Evolutionary conservation across 2,329 filamentous ascomycete species (phyloP), one percentile per base, ranked within the genome.

Genomic region (Tolypocladium tropicale): DNA sequence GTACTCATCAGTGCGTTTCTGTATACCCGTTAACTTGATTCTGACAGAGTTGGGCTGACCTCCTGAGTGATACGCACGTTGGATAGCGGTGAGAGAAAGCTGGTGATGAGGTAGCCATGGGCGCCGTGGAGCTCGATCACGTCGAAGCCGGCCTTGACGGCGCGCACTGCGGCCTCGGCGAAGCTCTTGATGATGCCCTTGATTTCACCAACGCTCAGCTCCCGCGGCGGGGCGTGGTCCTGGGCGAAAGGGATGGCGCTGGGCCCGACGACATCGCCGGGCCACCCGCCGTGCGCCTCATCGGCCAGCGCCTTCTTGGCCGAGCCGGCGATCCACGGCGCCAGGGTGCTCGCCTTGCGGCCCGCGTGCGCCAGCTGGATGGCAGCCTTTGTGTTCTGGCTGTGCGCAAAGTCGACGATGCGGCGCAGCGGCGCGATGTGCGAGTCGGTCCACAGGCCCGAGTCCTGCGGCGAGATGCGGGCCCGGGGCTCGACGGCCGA

Each of bases 361-460:
- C 91, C 91, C 0, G 90, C 90, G 65, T 96, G 91, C 1, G 76
- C 89, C 5, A 95, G 78, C 74, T 96, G 91, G 59, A 95, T 85
- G 53, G 82, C 90, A 54, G 89, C 83, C 60, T 88, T 83, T 65
- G 90, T 85, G 66, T 79, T 80, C 71, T 95, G 91, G 30, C 81
- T 83, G 74, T 95, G 90, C 2, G 87, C 82, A 60, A 91, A 95
- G 59, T 95, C 88, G 37, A 85, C 82, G 50, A 93, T 80, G 57
- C 81, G 80, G 66, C 79, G 81, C 57, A 95, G 73, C 0, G 85
- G 84, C 60, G 80, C 85, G 58, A 92, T 86, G 69, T 96, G 92
- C 36, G 80, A 83, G 69, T 96, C 92, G 59, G 87, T 78, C 92
- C 91, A 96, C 9, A 96, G 73, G 0, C 92, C 90, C 14, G 76